Evolutionary conservation across 1,284 basidiomycete genomes (phyloP), one percentile per base, ranked within the genome.

Genomic region (Rhodotorula sp.): DNA sequence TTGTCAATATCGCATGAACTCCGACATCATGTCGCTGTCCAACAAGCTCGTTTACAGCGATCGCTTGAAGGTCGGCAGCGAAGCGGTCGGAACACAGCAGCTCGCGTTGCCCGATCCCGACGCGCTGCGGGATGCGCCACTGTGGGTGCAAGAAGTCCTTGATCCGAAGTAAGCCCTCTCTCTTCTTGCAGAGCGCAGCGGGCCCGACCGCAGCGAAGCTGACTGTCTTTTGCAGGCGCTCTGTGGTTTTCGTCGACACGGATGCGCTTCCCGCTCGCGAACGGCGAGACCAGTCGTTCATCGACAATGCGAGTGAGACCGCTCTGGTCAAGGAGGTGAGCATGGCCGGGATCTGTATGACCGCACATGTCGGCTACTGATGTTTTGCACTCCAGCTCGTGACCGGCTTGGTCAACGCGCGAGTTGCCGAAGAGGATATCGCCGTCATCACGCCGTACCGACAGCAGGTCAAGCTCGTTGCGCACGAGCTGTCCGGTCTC

Each of bases 1-100:
- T 0, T 85, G 90, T 65, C 96, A 99, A 80, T 99, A 99, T 80
- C 86, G 97, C 65, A 99, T 99, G 96, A 97, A 96, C 81, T 87
- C 87, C 68, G 93, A 97, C 71, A 98, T 99, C 79, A 99, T 98
- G 96, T 80, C 87, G 14, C 83, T 99, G 18, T 94, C 93, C 7
- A 99, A 99, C 80, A 86, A 85, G 68, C 86, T 99, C 49, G 90
- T 98, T 23, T 99, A 99, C 79, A 83, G 86, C 23, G 87, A 91
- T 65, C 85, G 89, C 29, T 84, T 99, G 62, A 85, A 84, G 56
- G 95, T 93, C 79, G 96, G 94, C 3, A 89, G 86, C 20, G 87
- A 88, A 34, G 82, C 82, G 15, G 87, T 97, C 5, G 90, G 90
- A 20, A 83, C 85, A 34, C 86, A 86, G 72, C 82, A 81, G 23